Base-by-base conservation (phyloP, 345 rosid genomes). In the Bruguiera gymnorhiza region DNA sequence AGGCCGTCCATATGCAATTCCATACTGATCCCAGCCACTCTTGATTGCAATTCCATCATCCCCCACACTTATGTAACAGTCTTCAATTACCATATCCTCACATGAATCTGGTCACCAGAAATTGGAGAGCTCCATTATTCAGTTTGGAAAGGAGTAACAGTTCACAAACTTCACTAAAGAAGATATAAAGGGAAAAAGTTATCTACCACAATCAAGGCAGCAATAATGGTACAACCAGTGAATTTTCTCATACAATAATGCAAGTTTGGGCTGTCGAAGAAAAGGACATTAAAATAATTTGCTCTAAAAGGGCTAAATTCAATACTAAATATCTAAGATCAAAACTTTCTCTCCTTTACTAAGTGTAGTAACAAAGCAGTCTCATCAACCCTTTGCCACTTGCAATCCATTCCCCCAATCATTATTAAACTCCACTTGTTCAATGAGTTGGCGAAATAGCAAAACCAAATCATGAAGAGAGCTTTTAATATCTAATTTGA, bases 11-110 rank as follows among this genome's bases (percentile, higher is more conserved):
- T 91, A 94, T 4, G 86, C 80, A 62, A 91, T 89, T 43, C 98
- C 96, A 81, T 89, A 94, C 77, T 94, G 96, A 89, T 94, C 97
- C 97, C 98, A 91, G 27, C 98, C 98, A 75, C 97, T 94, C 80
- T 94, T 91, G 78, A 95, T 94, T 3, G 97, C 99, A 65, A 95
- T 84, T 0, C 86, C 97, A 75, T 94, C 99, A 77, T 94, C 97
- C 58, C 98, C 98, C 11, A 91, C 93, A 68, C 97, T 94, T 70
- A 94, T 94, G 78, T 89, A 94, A 70, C 97, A 91, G 75, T 91
- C 87, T 76, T 94, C 97, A 29, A 94, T 94, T 30, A 94, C 89
- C 92, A 94, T 87, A 79, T 91, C 96, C 78, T 88, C 90, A 31
- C 93, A 94, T 2, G 98, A 94, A 86, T 94, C 97, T 91, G 82